These are phyloP conservation scores for Phytophthora hibernalis DNA, from an alignment of 352 stramenopile species.

Conservation along the genomic window DNA sequence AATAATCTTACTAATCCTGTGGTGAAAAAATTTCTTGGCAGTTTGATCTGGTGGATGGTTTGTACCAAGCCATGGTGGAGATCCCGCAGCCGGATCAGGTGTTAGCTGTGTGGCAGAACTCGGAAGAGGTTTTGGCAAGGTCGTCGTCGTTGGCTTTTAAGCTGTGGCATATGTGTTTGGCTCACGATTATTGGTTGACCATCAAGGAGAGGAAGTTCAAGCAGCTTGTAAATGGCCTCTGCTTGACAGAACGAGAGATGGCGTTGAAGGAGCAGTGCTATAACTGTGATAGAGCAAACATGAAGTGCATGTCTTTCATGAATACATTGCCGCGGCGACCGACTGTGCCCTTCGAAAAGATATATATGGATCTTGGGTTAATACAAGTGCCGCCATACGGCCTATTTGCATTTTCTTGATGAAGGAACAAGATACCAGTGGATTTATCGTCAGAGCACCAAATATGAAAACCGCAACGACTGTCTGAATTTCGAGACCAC, in stretches of 20 bases:
- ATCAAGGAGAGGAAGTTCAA: conserved; percentile 2
- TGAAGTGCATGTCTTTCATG: conserved; percentile 19
- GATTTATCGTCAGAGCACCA: conserved; percentile 9
- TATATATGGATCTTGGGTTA: conserved; percentile 15
- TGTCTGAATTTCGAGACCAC: background rate
- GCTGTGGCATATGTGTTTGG: conserved; percentile 6
- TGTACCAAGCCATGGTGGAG: conserved; percentile 7
- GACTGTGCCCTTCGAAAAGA: background rate
- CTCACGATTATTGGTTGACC: conserved; percentile 8
- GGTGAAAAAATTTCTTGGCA: background rate
- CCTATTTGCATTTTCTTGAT: conserved; percentile 19
- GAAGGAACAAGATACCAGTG: conserved; percentile 20
- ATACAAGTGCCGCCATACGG: background rate
- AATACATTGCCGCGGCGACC: background rate
- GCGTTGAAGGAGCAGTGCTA: background rate
- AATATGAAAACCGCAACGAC: conserved; percentile 13
- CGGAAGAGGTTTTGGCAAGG: too few relatives aligned
- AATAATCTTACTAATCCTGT: background rate
- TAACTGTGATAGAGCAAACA: conserved; percentile 20
- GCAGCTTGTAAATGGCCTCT: conserved; percentile 3
- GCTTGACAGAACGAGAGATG: too few relatives aligned
- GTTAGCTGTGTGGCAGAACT: too few relatives aligned
- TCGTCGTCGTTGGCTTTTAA: background rate
- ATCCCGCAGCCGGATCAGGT: background rate
- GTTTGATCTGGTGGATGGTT: conserved; percentile 2